phyloP scores from a whole-genome alignment of 1,139 yeast genomes.

The Keqinozyma sinolaborantium region DNA sequence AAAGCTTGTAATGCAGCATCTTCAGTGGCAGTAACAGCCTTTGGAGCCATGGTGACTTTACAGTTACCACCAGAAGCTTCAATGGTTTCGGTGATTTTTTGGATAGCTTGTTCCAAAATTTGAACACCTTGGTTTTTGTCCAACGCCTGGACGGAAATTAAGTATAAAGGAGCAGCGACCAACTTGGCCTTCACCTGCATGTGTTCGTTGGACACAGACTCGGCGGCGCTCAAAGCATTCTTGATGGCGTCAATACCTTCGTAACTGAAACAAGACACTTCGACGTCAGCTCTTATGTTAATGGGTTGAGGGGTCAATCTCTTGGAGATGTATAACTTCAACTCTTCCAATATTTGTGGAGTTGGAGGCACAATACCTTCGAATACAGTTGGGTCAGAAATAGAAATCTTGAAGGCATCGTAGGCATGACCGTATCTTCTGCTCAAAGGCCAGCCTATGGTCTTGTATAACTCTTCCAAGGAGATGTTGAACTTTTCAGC shows the following conservation, averaged over 20 bases:
- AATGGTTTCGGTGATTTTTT: constrained; percentile 66
- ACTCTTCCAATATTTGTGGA: constrained; percentile 69
- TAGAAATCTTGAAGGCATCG: constrained; percentile 95
- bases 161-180: constrained; percentile 97
- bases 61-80: constrained; percentile 79
- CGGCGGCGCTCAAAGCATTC: constrained; percentile 84
- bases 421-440: constrained; percentile 95
- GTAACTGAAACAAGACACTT: constrained; percentile 94
- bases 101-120: constrained; percentile 74
- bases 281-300: constrained; percentile 95
- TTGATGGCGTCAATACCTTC: constrained; percentile 98
- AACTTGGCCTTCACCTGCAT: constrained; percentile 87
- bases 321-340: constrained; percentile 81
- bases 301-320: constrained; percentile 97
- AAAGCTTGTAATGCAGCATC: constrained; percentile 97
- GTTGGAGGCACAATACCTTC: constrained; percentile 77
- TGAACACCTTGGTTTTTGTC: constrained; percentile 89
- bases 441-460: constrained; percentile 97
- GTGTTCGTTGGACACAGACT: constrained; percentile 75
- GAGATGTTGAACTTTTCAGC: constrained; percentile 94
- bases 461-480: constrained; percentile 78
- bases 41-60: constrained; percentile 95
- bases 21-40: constrained; percentile 97
- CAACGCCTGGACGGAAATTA: constrained; percentile 86
- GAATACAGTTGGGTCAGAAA: constrained; percentile 87